Evolutionary conservation across 2,329 filamentous ascomycete species (phyloP).

Genomic region (Penicillium sp.): DNA sequence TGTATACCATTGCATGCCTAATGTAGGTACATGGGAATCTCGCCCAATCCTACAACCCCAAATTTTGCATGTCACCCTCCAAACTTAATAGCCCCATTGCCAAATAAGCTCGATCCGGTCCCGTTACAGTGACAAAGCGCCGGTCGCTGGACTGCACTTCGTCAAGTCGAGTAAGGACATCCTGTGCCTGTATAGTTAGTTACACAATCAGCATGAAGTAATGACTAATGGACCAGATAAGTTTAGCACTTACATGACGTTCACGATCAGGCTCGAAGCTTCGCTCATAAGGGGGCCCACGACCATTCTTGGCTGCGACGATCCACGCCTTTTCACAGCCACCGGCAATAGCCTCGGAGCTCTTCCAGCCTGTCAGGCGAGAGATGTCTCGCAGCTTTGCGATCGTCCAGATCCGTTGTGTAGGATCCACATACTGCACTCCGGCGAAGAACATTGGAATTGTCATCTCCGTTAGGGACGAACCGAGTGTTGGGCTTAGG

Average conservation of each 20-base stretch:
- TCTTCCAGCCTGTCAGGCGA: conserved; percentile 81
- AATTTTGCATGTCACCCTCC: conserved; percentile 67
- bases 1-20: not conserved
- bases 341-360: conserved; percentile 71
- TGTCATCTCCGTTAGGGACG: conserved; percentile 74
- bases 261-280: conserved; percentile 17
- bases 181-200: conserved; percentile 5
- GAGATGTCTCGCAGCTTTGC: conserved; percentile 69
- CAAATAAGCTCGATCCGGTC: conserved; percentile 63
- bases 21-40: conserved; percentile 6
- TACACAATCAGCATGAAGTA: conserved; percentile 18
- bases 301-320: conserved; percentile 65
- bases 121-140: conserved; percentile 58
- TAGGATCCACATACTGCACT: conserved; percentile 67
- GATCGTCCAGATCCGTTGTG: conserved; percentile 74
- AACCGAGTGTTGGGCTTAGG: conserved; percentile 72
- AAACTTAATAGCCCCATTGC: conserved; percentile 73
- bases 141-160: conserved; percentile 33
- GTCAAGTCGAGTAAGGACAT: conserved; percentile 26
- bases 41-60: conserved; percentile 49
- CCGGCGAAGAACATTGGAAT: conserved; percentile 84
- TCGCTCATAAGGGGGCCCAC: conserved; percentile 67
- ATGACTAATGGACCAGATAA: not conserved
- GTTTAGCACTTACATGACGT: conserved; percentile 12
- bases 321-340: conserved; percentile 84